A percentile compares a stretch with the other conserved stretches of the same genome.
These are phyloP conservation scores for Saccharomycopsis capsularis DNA, from an alignment of 805 yeast genomes.

Conservation along the genomic window DNA sequence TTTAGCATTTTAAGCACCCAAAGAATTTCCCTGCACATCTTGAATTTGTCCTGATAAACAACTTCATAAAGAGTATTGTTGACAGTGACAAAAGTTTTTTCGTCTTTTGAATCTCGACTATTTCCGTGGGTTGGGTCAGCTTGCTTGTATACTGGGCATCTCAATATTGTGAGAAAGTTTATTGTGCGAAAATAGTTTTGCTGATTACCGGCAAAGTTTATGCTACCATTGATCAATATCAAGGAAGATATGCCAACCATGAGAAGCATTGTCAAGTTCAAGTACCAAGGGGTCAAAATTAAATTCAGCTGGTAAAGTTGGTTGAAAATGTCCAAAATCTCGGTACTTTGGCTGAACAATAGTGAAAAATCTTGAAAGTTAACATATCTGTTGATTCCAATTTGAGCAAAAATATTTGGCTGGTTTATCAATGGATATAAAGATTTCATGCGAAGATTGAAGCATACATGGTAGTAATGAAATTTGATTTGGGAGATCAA, in stretches of 20 bases:
- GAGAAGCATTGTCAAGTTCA: conserved; percentile 38
- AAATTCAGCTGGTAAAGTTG: conserved; percentile 28
- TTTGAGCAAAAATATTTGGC: conserved; percentile 15
- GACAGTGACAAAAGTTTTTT: not conserved
- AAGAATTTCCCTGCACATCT: conserved; percentile 53
- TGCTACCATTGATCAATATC: conserved; percentile 39
- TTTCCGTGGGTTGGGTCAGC: not conserved
- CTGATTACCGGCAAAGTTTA: conserved; percentile 18
- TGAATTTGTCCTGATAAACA: conserved; percentile 20
- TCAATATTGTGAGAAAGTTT: conserved; percentile 21
- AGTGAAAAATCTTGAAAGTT: conserved; percentile 17
- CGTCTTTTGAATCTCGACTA: not conserved
- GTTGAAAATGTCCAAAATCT: conserved; percentile 29
- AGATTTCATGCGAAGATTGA: conserved; percentile 27
- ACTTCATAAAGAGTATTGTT: conserved; percentile 7
- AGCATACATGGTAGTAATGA: conserved; percentile 34
- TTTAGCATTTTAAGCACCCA: conserved; percentile 56
- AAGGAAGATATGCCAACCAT: conserved; percentile 38
- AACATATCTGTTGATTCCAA: not conserved
- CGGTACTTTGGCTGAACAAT: conserved; percentile 30
- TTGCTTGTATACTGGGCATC: conserved; percentile 14
- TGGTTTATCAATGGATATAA: conserved; percentile 10
- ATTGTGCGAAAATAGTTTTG: conserved; percentile 23
- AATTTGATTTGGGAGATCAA: conserved; percentile 23
- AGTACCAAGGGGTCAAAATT: conserved; percentile 46